phyloP scores from a whole-genome alignment of 331 rosid genomes.

The Dryas integrifolia region DNA sequence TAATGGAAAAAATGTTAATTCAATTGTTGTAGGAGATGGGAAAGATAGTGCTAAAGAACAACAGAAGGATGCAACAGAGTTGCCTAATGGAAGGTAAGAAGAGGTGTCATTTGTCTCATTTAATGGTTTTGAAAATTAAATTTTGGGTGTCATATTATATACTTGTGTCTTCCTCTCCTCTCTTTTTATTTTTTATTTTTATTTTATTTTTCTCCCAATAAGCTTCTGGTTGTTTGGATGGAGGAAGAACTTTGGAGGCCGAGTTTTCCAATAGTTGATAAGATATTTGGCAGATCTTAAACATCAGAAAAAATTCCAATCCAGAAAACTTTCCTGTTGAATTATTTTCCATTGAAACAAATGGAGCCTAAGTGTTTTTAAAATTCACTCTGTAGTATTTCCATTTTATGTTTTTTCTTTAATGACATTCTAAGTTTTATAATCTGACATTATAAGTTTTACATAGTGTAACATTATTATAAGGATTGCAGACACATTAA shows the following conservation, averaged over 20 bases:
- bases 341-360: background rate
- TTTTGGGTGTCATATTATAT: background rate
- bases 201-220: background rate
- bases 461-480: background rate
- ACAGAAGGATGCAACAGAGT: constrained; percentile 40
- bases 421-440: too few relatives aligned
- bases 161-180: background rate
- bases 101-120: background rate
- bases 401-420: background rate
- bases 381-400: background rate
- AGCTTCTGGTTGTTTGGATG: background rate
- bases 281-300: background rate
- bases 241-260: background rate
- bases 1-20: background rate
- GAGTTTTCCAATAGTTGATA: background rate
- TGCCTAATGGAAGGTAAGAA: constrained; percentile 54
- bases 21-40: constrained; percentile 37
- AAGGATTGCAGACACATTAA: background rate
- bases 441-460: too few relatives aligned
- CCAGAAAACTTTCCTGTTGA: background rate
- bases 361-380: background rate
- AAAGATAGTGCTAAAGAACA: constrained; percentile 40
- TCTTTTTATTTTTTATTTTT: background rate
- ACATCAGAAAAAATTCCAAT: too few relatives aligned
- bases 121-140: background rate